Base-by-base conservation (phyloP, 768 basidiomycete species). In the Xanthoconium stramineum region DNA sequence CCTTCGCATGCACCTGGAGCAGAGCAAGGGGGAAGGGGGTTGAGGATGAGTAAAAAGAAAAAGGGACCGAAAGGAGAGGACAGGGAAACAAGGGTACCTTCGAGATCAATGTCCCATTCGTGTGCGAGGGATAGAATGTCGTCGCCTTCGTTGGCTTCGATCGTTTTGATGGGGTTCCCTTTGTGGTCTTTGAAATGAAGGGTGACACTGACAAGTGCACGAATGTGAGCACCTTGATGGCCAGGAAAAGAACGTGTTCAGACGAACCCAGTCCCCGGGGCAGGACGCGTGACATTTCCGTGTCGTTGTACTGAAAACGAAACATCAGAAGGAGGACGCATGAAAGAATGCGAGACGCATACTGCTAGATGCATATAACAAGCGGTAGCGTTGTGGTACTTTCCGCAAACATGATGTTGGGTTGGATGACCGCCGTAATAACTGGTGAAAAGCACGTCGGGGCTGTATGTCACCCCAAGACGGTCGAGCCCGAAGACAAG, bases 91-190 rank as follows among this genome's bases (percentile, higher is more conserved):
- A n/a, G 69, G 80, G 58, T 60, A 92, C 95, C 95, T 79, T 98
- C 96, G 19, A 98, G 78, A 69, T 98, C 96, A 52, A 99, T 83
- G 64, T 98, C 96, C 67, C 96, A 85, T 70, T 97, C 95, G 66
- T 97, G 94, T 6, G 95, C 94, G 52, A 99, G 78, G 24, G 86
- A 85, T 35, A 99, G 75, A 37, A 99, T 74, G 67, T 97, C 93
- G 67, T 99, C 96, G 12, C 95, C 97, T 65, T 95, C 94, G 69
- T 89, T 94, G 3, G 82, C 96, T 69, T 98, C 91, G 10, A 97
- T 83, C 0, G 89, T 95, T 73, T 88, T 91, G 42, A 97, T 77
- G n/a, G 81, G 76, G 33, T 78, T 78, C 5, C 94, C 96, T 64
- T 91, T 92, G 10, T 91, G 78, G 69, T 96, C 93, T 59, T 89